These are phyloP conservation scores for Pancytospora philotis DNA, from an alignment of 371 early-diverging fungal species.

Conservation along the genomic window DNA sequence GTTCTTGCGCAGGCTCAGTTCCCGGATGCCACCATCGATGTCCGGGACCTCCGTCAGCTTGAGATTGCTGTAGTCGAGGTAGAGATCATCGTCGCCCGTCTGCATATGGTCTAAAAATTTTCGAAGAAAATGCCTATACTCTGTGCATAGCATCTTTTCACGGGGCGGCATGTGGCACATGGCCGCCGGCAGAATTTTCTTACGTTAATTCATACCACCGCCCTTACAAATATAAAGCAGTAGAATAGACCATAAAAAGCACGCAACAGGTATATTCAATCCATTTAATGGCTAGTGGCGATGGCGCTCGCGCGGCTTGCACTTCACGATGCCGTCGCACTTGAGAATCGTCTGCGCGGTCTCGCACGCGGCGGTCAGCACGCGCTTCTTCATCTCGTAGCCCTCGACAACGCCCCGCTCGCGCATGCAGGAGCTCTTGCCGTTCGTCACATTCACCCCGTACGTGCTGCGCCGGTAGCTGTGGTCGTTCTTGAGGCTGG, in stretches of 20 bases:
- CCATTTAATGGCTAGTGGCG: constrained; percentile 39
- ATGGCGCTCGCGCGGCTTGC: constrained; percentile 68
- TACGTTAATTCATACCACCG: too few species aligned
- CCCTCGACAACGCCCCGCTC: constrained; percentile 84
- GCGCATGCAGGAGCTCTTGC: constrained; percentile 70
- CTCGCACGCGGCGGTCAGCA: constrained; percentile 85
- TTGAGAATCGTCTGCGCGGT: constrained; percentile 95
- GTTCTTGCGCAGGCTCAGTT: constrained; percentile 34
- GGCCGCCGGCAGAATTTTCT: too few species aligned
- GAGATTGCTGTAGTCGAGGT: neutral
- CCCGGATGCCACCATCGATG: neutral
- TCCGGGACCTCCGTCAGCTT: constrained; percentile 20
- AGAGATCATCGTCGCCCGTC: neutral
- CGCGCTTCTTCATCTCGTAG: constrained; percentile 88
- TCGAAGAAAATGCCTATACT: too few species aligned
- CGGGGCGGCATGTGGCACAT: too few species aligned
- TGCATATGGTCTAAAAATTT: neutral
- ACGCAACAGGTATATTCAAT: too few species aligned
- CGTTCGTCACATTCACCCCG: constrained; percentile 66
- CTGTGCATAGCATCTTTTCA: too few species aligned
- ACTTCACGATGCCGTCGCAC: constrained; percentile 92
- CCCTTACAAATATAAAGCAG: too few species aligned
- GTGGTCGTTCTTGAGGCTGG: constrained; percentile 78
- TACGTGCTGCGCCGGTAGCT: constrained; percentile 67
- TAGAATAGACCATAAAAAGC: too few species aligned